phyloP scores from a whole-genome alignment of 176 grass and related monocot genomes.

The Zoysia japonica region DNA sequence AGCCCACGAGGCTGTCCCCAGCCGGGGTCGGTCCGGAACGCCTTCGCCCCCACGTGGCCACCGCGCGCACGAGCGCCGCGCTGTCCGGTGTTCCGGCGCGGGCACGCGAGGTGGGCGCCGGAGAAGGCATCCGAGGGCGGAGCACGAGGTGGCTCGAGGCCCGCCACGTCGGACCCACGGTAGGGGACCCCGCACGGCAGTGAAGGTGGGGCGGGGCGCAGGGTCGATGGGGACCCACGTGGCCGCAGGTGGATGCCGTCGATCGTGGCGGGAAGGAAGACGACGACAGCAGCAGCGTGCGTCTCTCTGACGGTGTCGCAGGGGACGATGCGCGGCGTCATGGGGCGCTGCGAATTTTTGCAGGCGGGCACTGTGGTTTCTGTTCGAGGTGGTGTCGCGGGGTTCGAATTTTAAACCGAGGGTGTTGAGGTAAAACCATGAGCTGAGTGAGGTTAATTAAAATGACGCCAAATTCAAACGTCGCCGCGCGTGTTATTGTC shows the following conservation, averaged over 20 bases:
- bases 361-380: neutral
- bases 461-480: neutral
- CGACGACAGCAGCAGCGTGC: conserved; percentile 10
- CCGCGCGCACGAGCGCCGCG: neutral
- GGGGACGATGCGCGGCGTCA: neutral
- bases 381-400: neutral
- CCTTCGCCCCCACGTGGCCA: conserved; percentile 31
- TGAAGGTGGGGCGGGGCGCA: neutral
- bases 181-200: neutral
- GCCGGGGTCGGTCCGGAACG: too few relatives aligned
- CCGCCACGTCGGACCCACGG: conserved; percentile 43
- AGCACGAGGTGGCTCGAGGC: conserved; percentile 7
- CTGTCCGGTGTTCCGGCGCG: conserved; percentile 17
- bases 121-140: conserved; percentile 61
- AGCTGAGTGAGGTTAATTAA: neutral
- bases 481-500: too few relatives aligned
- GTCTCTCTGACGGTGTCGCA: conserved; percentile 1
- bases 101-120: neutral
- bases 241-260: conserved; percentile 12
- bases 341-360: neutral
- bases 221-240: conserved; percentile 21
- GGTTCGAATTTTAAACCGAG: conserved; percentile 30
- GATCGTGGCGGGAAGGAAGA: conserved; percentile 22
- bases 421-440: neutral
- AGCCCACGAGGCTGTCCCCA: neutral